phyloP scores from a whole-genome alignment of 768 basidiomycete genomes.

The Hemileccinum impolitum region DNA sequence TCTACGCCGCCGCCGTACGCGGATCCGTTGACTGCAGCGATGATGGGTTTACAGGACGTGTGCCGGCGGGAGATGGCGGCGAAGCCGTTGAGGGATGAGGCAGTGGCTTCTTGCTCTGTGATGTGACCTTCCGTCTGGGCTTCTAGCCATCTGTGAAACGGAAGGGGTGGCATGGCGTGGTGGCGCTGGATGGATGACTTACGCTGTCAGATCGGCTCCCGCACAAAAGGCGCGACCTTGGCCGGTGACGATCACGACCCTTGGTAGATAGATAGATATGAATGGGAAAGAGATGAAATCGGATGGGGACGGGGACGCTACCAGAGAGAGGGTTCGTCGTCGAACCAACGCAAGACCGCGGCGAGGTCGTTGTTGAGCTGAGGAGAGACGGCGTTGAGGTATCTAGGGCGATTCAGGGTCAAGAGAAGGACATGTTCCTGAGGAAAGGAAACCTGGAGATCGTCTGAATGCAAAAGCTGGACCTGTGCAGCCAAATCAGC shows the following conservation, averaged over 20 bases:
- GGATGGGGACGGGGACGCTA: slow-evolving; percentile 29
- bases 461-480: slow-evolving; percentile 32
- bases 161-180: neutral
- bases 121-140: slow-evolving; percentile 42
- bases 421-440: slow-evolving; percentile 50
- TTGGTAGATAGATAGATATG: slow-evolving; percentile 22
- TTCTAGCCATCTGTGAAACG: slow-evolving; percentile 52
- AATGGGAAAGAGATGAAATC: neutral
- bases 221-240: slow-evolving; percentile 73
- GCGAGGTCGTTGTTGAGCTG: slow-evolving; percentile 53
- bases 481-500: no score
- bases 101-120: slow-evolving; percentile 43
- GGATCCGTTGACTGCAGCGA: slow-evolving; percentile 79
- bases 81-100: slow-evolving; percentile 54
- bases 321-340: slow-evolving; percentile 70
- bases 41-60: slow-evolving; percentile 63
- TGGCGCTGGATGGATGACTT: slow-evolving; percentile 23
- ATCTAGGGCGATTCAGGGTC: slow-evolving; percentile 63
- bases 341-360: slow-evolving; percentile 65
- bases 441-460: slow-evolving; percentile 42
- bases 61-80: slow-evolving; percentile 69
- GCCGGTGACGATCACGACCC: slow-evolving; percentile 76
- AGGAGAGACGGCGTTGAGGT: slow-evolving; percentile 72
- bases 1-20: slow-evolving; percentile 67
- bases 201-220: slow-evolving; percentile 77